These are phyloP conservation scores for sunflower (Helianthus annuus) DNA, from an alignment of 129 eudicot species.

Conservation along the genomic window DNA sequence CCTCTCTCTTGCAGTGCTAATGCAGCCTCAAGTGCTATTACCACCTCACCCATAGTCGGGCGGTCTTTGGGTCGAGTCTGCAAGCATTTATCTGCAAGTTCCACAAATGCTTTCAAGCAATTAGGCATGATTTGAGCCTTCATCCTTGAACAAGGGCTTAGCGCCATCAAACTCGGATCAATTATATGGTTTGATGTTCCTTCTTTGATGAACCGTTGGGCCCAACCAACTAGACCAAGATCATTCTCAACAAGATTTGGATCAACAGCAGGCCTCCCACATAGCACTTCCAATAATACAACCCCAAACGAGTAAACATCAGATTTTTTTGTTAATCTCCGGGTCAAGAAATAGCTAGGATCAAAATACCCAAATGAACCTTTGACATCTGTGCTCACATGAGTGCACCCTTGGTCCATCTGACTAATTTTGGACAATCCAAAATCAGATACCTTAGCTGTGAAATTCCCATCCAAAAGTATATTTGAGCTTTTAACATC, in stretches of 20 bases:
- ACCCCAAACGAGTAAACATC: conserved; percentile 61
- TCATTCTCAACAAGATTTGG: conserved; percentile 38
- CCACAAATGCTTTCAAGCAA: conserved; percentile 37
- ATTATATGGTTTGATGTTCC: conserved; percentile 35
- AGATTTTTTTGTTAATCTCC: conserved; percentile 48
- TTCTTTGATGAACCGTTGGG: conserved; percentile 32
- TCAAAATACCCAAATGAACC: conserved; percentile 59
- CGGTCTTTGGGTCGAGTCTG: conserved; percentile 42
- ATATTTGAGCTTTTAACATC: conserved; percentile 57
- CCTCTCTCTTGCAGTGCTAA: conserved; percentile 32
- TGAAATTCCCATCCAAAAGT: conserved; percentile 38
- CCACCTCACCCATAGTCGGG: conserved; percentile 62
- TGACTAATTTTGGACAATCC: conserved; percentile 49
- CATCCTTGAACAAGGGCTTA: conserved; percentile 27
- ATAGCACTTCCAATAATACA: conserved; percentile 53
- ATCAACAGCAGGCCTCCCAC: conserved; percentile 60
- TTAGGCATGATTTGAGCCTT: conserved; percentile 32
- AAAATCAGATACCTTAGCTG: conserved; percentile 56
- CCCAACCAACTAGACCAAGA: conserved; percentile 46
- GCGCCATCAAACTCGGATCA: conserved; percentile 36
- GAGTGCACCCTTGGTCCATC: conserved; percentile 21
- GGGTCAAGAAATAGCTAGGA: conserved; percentile 43
- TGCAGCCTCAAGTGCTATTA: conserved; percentile 48
- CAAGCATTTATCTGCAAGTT: conserved; percentile 43
- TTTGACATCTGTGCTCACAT: conserved; percentile 47